Base-by-base conservation (phyloP, 768 basidiomycete genomes). In the Termitomyces sp. region DNA sequence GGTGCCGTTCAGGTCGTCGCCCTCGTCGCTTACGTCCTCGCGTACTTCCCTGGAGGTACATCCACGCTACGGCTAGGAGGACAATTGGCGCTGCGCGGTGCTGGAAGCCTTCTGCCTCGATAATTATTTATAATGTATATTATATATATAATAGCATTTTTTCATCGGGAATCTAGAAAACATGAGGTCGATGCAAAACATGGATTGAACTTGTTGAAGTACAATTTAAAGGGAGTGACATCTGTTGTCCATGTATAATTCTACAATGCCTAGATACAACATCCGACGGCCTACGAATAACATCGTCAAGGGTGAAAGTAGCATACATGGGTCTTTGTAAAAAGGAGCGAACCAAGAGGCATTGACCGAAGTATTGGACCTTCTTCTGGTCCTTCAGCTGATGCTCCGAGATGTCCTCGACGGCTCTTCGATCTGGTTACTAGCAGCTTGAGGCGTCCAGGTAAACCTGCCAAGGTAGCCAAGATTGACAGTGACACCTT, bases 21-120 rank as follows among this genome's bases (percentile, higher is more conserved):
- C 2, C 83, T 99, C 18, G 77, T 97, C 15, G 81, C 89, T 15
- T 99, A 99, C 68, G 81, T 98, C 7, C 78, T 94, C 18, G 94
- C 94, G 0, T 98, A 98, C 75, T 98, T 99, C 73, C 97, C 97
- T 20, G 94, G 92, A 10, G 96, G 88, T 29, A 81, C 80, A 29
- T 86, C 88, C 64, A 93, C 92, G 1, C 76, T 94, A 22, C 83
- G 88, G 22, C 80, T 94, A 65, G 93, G 92, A 6, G 84, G 85
- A 34, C 85, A 87, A 55, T 77, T 94, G 63, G 89, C 91, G 1
- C 73, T 97, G 22, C 86, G 94, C 37, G 89, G 95, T 7, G 93
- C 92, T 45, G 83, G 90, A 34, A 90, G 79, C 62, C 77, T 96
- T 7, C 76, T 97, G 31, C 94, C 94, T 10, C 75, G 93, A 66